These are phyloP conservation scores for Colletotrichum zoysiae DNA, from an alignment of 2,329 filamentous ascomycete species.

Conservation along the genomic window DNA sequence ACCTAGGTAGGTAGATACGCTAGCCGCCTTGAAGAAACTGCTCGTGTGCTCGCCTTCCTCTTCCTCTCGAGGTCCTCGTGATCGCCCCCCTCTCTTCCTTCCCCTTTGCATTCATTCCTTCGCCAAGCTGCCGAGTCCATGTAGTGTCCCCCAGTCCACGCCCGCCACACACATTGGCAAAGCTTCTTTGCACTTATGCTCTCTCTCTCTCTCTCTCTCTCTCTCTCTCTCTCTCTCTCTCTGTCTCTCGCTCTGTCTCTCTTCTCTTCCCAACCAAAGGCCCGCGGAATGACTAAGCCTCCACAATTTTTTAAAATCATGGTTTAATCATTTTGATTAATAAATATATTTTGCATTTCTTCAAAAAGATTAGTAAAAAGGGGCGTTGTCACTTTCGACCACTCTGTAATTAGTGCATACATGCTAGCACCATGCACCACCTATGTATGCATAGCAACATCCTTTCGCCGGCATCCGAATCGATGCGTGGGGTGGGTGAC, in stretches of 20 bases:
- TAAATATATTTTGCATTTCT: too few species aligned
- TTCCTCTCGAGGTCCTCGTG: not conserved
- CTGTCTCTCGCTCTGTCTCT: not conserved
- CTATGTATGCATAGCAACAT: too few species aligned
- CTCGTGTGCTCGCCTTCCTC: conserved; percentile 39
- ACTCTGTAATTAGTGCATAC: too few species aligned
- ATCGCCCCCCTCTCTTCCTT: not conserved
- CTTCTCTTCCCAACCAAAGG: not conserved
- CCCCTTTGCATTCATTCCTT: not conserved
- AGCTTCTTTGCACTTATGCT: conserved; percentile 40
- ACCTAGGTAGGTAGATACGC: too few species aligned
- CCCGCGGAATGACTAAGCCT: conserved; percentile 7
- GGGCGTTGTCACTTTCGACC: not conserved
- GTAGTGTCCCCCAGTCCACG: conserved; percentile 13
- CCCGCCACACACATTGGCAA: conserved; percentile 40
- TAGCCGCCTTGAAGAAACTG: conserved; percentile 38
- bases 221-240: not conserved
- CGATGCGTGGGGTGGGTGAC: conserved; percentile 15
- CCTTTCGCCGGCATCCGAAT: not conserved
- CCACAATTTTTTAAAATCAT: not conserved
- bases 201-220: not conserved
- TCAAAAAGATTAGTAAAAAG: too few species aligned
- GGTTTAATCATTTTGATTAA: too few species aligned
- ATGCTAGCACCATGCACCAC: not conserved
- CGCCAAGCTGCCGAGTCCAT: conserved; percentile 34